Base-by-base conservation (phyloP, 495 filamentous ascomycete genomes). In the Venustampulla echinocandica region DNA sequence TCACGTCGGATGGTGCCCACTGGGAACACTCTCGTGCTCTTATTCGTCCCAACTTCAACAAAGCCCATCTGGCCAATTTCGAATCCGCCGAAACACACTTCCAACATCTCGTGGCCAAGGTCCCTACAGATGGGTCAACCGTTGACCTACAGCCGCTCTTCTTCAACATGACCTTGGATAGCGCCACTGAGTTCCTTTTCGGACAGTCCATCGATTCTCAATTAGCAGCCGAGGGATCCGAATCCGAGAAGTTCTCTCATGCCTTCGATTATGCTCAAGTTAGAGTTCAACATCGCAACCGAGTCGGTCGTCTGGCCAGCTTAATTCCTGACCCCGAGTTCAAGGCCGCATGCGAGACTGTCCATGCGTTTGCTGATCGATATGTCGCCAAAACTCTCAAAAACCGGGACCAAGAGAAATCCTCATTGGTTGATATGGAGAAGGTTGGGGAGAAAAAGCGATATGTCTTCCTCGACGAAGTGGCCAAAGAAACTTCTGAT, bases 141-240 rank as follows among this genome's bases (percentile, higher is more conserved):
- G 63, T 80, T n/a, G 76, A 87, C 56, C 62, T 90, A 3, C 79
- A 81, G 54, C 64, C 69, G 0, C 61, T 84, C 3, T 83, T 88
- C 60, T 81, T 76, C 63, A 47, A 62, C 11, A 54, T 84, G 36
- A 82, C 82, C 0, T 66, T 88, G 9, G 84, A 90, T 54, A 68
- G 80, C 0, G 73, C 81, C 0, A 85, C 82, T 0, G 81, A 87
- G 48, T 83, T 89, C 56, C 65, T 90, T 2, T 82, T 87, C 42
- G 82, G 84, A 1, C 68, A 79, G 41, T 75, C 72, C 0, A 67
- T 73, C 1, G 58, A 69, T 37, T 67, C 64, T 22, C 64, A 42
- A 63, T 64, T 38, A 50, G 48, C 4, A 57, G 61, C 37, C 57
- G 55, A 36, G 40, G 4, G 22, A 52, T 32, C 60, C 64, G 20